These are phyloP conservation scores for Chaetoceros muelleri DNA, from an alignment of 108 stramenopile genomes.

Conservation along the genomic window DNA sequence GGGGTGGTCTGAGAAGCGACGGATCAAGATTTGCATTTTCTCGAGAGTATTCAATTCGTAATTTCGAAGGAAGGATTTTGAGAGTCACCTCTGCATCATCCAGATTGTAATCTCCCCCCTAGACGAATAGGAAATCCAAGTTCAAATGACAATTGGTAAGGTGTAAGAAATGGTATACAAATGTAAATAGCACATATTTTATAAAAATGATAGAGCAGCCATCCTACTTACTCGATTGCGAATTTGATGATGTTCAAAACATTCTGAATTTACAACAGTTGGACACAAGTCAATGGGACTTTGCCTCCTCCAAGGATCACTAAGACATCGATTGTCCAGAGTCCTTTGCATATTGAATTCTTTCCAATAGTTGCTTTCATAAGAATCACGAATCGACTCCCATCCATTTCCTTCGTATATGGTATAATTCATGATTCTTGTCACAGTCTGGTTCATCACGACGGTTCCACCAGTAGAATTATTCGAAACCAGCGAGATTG, in stretches of 20 bases:
- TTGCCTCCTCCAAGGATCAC: constrained; percentile 24
- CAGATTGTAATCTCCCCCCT: constrained; percentile 33
- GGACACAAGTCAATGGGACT: constrained; percentile 67
- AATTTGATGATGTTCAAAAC: constrained; percentile 45
- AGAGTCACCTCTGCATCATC: constrained; percentile 7
- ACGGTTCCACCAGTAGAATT: not conserved
- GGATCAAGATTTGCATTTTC: not conserved
- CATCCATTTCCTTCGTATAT: not conserved
- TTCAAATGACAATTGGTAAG: not conserved
- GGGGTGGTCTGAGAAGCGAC: constrained; percentile 6
- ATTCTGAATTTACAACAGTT: constrained; percentile 22
- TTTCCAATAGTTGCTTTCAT: not conserved
- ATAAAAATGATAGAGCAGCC: not conserved
- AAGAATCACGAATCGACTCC: not conserved
- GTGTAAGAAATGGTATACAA: not conserved
- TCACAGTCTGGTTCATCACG: not conserved
- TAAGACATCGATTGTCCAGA: constrained; percentile 27
- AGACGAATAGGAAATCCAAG: not conserved
- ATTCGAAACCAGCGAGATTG: too few species aligned
- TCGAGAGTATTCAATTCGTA: constrained; percentile 22
- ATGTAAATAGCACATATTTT: not conserved
- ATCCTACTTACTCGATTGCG: constrained; percentile 16
- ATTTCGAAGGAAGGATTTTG: constrained; percentile 25
- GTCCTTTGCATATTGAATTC: not conserved
- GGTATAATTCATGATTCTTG: too few species aligned